Conservation (phyloP, 352 stramenopile species). For the Phytophthora hybrid region DNA sequence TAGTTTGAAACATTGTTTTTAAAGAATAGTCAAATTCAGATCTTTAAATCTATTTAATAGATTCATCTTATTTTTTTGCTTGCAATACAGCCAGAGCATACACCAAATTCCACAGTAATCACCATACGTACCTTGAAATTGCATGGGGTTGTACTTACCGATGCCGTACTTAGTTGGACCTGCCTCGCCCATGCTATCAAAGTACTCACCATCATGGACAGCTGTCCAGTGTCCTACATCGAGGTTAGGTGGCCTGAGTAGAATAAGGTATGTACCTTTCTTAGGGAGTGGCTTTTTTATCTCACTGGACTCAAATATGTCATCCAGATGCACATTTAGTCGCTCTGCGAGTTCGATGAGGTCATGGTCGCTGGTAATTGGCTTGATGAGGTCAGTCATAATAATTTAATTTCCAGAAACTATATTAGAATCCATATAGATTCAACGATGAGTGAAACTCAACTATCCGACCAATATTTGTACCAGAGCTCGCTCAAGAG, state of each 20-base stretch:
- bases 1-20: too few species aligned
- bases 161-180: background rate
- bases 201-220: background rate
- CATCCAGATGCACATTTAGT: background rate
- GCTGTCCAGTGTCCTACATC: background rate
- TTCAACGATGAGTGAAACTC: too few species aligned
- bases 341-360: background rate
- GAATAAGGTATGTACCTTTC: background rate
- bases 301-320: background rate
- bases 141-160: slow-evolving; percentile 13
- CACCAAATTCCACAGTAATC: slow-evolving; percentile 12
- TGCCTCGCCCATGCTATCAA: background rate
- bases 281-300: background rate
- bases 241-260: background rate
- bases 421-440: background rate
- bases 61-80: background rate
- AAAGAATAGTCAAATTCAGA: too few species aligned
- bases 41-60: background rate
- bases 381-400: background rate
- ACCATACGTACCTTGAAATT: slow-evolving; percentile 10
- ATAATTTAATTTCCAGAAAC: background rate
- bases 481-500: too few species aligned
- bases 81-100: slow-evolving; percentile 8
- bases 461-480: too few species aligned
- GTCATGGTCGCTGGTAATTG: background rate